Conservation (phyloP, 164 flowering plant genomes). For the Kalanchoe fedtschenkoi region DNA sequence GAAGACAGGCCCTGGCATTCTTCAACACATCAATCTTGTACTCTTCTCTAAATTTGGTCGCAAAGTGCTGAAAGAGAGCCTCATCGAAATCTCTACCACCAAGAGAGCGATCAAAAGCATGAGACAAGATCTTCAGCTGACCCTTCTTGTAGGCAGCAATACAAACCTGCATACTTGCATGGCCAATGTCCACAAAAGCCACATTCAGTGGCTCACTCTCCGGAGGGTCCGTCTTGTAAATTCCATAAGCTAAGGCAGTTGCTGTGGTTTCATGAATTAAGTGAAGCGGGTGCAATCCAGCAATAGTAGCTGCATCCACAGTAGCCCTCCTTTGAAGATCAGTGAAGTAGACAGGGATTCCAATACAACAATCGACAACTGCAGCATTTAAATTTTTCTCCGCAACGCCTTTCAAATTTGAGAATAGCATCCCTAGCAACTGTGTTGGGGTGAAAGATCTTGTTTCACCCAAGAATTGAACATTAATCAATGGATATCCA, state of each 20-base stretch:
- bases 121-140: constrained; percentile 61
- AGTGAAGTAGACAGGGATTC: constrained; percentile 84
- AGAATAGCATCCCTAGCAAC: constrained; percentile 70
- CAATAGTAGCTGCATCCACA: too few relatives aligned
- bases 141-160: constrained; percentile 65
- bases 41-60: constrained; percentile 58
- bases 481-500: constrained; percentile 76
- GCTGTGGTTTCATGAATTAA: too few relatives aligned
- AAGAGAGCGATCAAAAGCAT: too few relatives aligned
- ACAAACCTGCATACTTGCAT: too few relatives aligned
- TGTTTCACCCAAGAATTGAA: constrained; percentile 58
- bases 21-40: constrained; percentile 70
- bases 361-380: constrained; percentile 88
- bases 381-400: too few relatives aligned
- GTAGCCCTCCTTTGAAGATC: too few relatives aligned
- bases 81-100: constrained; percentile 93
- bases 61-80: constrained; percentile 61
- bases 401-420: constrained; percentile 65
- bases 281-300: too few relatives aligned
- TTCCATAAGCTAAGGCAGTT: too few relatives aligned
- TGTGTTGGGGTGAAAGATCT: constrained; percentile 73
- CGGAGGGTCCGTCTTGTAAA: too few relatives aligned
- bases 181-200: too few relatives aligned
- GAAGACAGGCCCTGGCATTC: constrained; percentile 69
- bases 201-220: too few relatives aligned